Evolutionary conservation across 306 rosid genomes (phyloP).

Genomic region (Corylus americana): DNA sequence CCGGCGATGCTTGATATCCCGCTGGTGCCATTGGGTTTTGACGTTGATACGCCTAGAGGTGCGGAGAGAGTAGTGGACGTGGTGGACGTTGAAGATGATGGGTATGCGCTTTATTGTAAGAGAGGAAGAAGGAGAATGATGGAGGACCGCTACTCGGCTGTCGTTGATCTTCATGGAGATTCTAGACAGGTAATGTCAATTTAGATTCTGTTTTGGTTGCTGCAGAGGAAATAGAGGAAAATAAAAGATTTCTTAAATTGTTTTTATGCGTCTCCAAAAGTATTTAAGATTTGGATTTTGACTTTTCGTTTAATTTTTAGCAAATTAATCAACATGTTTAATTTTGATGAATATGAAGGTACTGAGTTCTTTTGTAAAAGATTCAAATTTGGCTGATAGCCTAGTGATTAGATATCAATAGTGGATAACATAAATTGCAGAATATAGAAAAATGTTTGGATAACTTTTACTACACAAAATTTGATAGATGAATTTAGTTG

Average conservation of each 20-base stretch:
- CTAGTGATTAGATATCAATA: too few relatives aligned
- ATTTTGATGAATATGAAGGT: not conserved
- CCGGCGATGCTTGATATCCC: constrained; percentile 46
- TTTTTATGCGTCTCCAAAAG: too few relatives aligned
- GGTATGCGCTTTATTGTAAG: constrained; percentile 51
- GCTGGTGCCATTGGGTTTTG: constrained; percentile 19
- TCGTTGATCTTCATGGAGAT: constrained; percentile 34
- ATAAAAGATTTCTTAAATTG: not conserved
- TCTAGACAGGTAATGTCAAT: constrained; percentile 38
- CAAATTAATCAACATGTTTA: not conserved
- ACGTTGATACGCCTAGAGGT: constrained; percentile 17
- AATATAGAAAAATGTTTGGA: too few relatives aligned
- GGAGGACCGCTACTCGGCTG: constrained; percentile 58
- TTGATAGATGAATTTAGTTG: too few relatives aligned
- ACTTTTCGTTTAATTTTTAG: not conserved
- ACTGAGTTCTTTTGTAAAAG: too few relatives aligned
- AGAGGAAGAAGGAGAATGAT: constrained; percentile 44
- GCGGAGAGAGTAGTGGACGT: constrained; percentile 30
- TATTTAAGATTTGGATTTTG: not conserved
- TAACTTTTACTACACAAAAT: too few relatives aligned
- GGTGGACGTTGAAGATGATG: constrained; percentile 51
- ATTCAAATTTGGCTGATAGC: too few relatives aligned
- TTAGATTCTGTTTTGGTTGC: not conserved
- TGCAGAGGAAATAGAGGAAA: not conserved
- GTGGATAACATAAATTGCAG: too few relatives aligned